phyloP scores from a whole-genome alignment of 2,329 filamentous ascomycete genomes.

The Colletotrichum sp. region DNA sequence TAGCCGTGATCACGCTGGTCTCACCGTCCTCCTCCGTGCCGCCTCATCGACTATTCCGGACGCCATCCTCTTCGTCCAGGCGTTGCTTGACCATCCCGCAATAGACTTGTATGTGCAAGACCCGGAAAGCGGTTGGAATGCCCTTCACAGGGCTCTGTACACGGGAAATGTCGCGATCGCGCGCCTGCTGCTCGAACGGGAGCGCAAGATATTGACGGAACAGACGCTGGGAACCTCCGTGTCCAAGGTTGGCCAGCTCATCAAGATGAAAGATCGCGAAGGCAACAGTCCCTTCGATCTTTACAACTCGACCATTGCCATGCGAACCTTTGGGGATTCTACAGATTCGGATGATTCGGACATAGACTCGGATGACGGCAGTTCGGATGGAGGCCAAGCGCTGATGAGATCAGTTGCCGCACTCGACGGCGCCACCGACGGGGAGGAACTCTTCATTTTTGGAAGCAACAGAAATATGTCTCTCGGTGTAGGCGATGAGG shows the following conservation, averaged over 20 bases:
- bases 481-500: conserved; percentile 91
- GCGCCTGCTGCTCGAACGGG: conserved; percentile 78
- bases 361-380: conserved; percentile 59
- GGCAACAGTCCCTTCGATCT: conserved; percentile 94
- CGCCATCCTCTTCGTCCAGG: conserved; percentile 75
- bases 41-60: conserved; percentile 75
- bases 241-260: conserved; percentile 72
- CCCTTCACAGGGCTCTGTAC: conserved; percentile 89
- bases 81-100: conserved; percentile 80
- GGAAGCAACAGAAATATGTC: conserved; percentile 96
- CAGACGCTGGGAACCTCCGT: conserved; percentile 63
- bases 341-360: conserved; percentile 49
- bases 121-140: conserved; percentile 93
- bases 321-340: conserved; percentile 63
- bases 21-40: conserved; percentile 84
- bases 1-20: conserved; percentile 77
- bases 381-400: conserved; percentile 24
- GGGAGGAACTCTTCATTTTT: conserved; percentile 91
- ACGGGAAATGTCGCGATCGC: conserved; percentile 88
- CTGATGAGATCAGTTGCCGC: conserved; percentile 13
- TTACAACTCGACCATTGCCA: conserved; percentile 84
- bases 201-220: conserved; percentile 66
- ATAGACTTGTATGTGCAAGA: conserved; percentile 90
- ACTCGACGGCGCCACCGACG: conserved; percentile 38
- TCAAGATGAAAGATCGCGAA: conserved; percentile 95